phyloP scores from a whole-genome alignment of 2,329 filamentous ascomycete species.

The Colletotrichum musae region DNA sequence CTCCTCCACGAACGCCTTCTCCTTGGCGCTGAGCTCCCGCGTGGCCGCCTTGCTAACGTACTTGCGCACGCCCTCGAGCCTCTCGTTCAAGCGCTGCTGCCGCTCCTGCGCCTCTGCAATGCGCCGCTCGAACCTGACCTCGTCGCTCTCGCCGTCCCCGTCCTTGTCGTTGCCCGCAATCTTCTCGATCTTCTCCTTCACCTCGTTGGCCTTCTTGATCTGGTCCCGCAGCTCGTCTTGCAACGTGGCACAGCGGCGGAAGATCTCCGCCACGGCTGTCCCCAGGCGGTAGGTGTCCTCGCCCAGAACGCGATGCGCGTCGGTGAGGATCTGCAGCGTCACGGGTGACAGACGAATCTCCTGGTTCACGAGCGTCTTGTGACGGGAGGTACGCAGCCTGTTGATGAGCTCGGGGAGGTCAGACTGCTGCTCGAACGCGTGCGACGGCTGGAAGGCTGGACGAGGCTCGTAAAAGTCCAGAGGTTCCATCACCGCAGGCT shows the following conservation, averaged over 20 bases:
- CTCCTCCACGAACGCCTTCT: constrained; percentile 62
- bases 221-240: constrained; percentile 78
- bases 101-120: constrained; percentile 68
- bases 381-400: constrained; percentile 70
- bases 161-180: constrained; percentile 73
- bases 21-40: constrained; percentile 60
- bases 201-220: constrained; percentile 75
- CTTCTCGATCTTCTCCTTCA: constrained; percentile 76
- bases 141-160: constrained; percentile 65
- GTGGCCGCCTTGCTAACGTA: constrained; percentile 58
- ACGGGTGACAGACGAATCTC: constrained; percentile 79
- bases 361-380: constrained; percentile 74
- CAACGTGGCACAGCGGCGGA: constrained; percentile 78
- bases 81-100: constrained; percentile 69
- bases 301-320: constrained; percentile 79
- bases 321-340: constrained; percentile 79
- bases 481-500: constrained; percentile 60
- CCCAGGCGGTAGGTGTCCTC: constrained; percentile 79
- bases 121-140: constrained; percentile 71
- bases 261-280: constrained; percentile 79
- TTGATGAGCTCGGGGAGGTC: constrained; percentile 70
- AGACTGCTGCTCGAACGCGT: constrained; percentile 71
- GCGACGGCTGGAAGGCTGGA: constrained; percentile 75
- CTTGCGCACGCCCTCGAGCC: constrained; percentile 72
- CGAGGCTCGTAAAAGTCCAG: constrained; percentile 74